Evolutionary conservation across 225 moss, liverwort and hornwort species (phyloP).

Genomic region (Sphagnum contortum): DNA sequence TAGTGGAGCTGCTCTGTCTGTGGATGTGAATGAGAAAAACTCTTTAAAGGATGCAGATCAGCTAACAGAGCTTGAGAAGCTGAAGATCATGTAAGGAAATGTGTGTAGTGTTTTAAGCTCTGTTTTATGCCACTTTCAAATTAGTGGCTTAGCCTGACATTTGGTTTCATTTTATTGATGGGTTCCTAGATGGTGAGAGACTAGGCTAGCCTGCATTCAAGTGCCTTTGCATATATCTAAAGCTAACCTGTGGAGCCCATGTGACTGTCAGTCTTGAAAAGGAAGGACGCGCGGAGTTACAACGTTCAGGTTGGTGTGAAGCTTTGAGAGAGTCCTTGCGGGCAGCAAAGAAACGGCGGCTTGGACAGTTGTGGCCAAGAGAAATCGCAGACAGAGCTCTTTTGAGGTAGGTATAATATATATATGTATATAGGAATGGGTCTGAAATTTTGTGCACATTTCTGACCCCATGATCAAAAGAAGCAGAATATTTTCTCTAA

Average conservation of each 20-base stretch:
- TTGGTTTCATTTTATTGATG: too few species aligned
- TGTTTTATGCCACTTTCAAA: too few species aligned
- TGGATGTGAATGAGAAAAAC: constrained; percentile 47
- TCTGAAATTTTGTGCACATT: too few species aligned
- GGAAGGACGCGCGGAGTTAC: constrained; percentile 53
- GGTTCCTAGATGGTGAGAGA: too few species aligned
- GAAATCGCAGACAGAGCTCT: constrained; percentile 40
- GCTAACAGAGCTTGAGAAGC: constrained; percentile 44
- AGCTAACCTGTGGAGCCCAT: too few species aligned
- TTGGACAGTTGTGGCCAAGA: constrained; percentile 21
- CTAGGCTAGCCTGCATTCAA: too few species aligned
- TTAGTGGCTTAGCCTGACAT: too few species aligned
- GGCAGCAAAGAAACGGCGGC: constrained; percentile 48
- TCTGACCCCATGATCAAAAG: too few species aligned
- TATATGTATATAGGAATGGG: too few species aligned
- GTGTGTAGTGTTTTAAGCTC: too few species aligned
- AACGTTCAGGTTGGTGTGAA: constrained; percentile 62
- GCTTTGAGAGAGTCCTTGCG: constrained; percentile 60
- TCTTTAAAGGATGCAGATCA: constrained; percentile 29
- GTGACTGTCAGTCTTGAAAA: constrained; percentile 36
- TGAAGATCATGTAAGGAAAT: constrained; percentile 39
- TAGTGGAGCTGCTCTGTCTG: constrained; percentile 17
- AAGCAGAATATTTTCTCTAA: too few species aligned
- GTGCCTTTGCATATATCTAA: too few species aligned
- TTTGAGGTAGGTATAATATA: constrained; percentile 24